Evolutionary conservation across 129 eudicot genomes (phyloP).

Genomic region (Tanacetum coccineum): DNA sequence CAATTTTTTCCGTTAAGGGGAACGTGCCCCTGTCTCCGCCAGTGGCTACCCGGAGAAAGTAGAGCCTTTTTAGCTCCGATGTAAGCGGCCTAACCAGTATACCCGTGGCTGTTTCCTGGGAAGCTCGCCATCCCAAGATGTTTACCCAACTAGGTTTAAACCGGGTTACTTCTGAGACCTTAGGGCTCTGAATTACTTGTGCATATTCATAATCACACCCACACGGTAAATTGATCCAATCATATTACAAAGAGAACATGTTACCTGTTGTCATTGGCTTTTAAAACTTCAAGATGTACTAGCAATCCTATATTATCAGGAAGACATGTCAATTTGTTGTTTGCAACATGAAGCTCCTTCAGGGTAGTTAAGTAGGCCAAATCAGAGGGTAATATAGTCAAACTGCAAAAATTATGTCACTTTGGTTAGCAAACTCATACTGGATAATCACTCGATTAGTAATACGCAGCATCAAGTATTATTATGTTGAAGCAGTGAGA

Average conservation of each 20-base stretch:
- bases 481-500: not conserved
- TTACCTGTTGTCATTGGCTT: conserved; percentile 82
- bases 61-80: too few species aligned
- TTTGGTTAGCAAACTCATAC: conserved; percentile 15
- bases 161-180: too few species aligned
- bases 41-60: too few species aligned
- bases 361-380: conserved; percentile 69
- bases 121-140: too few species aligned
- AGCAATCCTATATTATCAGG: conserved; percentile 70
- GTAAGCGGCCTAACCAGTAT: too few species aligned
- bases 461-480: not conserved
- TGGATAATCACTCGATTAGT: not conserved
- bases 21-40: too few species aligned
- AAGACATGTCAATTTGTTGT: conserved; percentile 62
- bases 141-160: too few species aligned
- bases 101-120: too few species aligned
- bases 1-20: too few species aligned
- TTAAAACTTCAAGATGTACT: conserved; percentile 62
- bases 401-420: conserved; percentile 43
- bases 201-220: too few species aligned
- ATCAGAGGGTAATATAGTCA: conserved; percentile 60
- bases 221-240: too few species aligned
- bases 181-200: too few species aligned
- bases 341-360: conserved; percentile 63
- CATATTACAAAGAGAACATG: conserved; percentile 1